Percentiles rank a stretch among this genome's conserved stretches.
Conservation (phyloP, 345 rosid genomes). For the Schrenkiella parvula region DNA sequence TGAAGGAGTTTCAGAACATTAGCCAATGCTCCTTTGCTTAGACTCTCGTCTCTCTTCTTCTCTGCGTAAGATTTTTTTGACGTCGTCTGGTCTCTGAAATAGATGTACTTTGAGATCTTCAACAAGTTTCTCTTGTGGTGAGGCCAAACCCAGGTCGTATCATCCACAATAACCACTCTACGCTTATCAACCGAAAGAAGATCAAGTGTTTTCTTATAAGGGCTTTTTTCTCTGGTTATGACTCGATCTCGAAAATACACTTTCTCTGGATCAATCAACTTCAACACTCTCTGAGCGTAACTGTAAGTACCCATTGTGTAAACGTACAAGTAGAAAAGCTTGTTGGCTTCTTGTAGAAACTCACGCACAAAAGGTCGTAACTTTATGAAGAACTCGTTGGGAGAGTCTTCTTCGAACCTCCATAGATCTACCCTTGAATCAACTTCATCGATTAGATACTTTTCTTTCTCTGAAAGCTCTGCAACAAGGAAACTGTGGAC, state of each 20-base stretch:
- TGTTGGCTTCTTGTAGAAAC: constrained; percentile 10
- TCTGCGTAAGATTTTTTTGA: constrained; percentile 19
- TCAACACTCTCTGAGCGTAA: not conserved
- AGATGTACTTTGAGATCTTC: not conserved
- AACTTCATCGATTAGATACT: not conserved
- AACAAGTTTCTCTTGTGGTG: constrained; percentile 1
- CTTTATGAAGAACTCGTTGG: not conserved
- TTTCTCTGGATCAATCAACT: not conserved
- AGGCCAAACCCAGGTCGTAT: constrained; percentile 4
- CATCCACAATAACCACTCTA: constrained; percentile 21
- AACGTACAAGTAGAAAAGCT: constrained; percentile 13
- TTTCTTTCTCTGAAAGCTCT: not conserved
- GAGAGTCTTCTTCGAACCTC: not conserved
- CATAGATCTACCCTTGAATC: constrained; percentile 9
- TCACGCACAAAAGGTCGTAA: constrained; percentile 1
- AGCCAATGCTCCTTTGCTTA: not conserved
- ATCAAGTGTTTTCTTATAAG: not conserved
- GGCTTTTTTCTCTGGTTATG: not conserved
- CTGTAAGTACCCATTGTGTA: not conserved
- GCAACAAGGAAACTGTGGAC: not conserved
- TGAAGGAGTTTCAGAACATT: not conserved
- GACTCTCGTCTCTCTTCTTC: constrained; percentile 12
- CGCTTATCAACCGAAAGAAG: constrained; percentile 1
- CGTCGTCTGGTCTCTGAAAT: not conserved
- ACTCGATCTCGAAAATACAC: constrained; percentile 11